Conservation (phyloP, 1,284 basidiomycete genomes). For the Heliocybe sulcata region DNA sequence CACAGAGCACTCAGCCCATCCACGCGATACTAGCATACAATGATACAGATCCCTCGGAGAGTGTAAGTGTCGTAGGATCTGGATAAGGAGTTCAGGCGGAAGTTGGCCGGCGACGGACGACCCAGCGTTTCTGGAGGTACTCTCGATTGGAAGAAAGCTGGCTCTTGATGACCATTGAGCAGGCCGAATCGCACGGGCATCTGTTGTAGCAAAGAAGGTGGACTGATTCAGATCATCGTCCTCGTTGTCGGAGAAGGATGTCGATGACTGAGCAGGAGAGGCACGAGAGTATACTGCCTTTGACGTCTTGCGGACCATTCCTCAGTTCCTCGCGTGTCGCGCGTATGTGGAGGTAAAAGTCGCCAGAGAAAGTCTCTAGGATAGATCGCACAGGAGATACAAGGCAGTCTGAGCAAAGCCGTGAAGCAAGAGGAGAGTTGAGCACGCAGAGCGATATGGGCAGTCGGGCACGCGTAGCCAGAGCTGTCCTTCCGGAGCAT, state of each 20-base stretch:
- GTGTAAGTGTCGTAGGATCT: conserved; percentile 85
- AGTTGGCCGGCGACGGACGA: conserved; percentile 50
- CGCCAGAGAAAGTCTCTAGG: too few relatives aligned
- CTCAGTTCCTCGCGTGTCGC: background rate
- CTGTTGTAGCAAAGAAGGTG: conserved; percentile 36
- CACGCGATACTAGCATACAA: conserved; percentile 78
- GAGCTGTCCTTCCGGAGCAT: too few relatives aligned
- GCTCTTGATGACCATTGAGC: conserved; percentile 56
- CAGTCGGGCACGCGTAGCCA: too few relatives aligned
- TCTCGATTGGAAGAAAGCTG: conserved; percentile 19
- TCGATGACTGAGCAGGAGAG: conserved; percentile 47
- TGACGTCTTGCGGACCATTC: background rate
- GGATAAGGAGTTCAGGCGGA: conserved; percentile 89
- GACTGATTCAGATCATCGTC: conserved; percentile 52
- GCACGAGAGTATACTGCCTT: conserved; percentile 38
- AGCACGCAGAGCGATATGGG: too few relatives aligned
- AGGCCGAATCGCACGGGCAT: conserved; percentile 40
- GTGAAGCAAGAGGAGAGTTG: too few relatives aligned
- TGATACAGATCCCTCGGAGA: conserved; percentile 68
- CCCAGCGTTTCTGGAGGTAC: conserved; percentile 17
- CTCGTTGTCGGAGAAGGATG: conserved; percentile 56
- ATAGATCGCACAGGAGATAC: too few relatives aligned
- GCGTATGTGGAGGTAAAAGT: background rate
- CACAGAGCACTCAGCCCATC: conserved; percentile 95
- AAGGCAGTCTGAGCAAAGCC: too few relatives aligned